Evolutionary conservation across 1,284 basidiomycete species (phyloP).

Genomic region (Bjerkandera adusta): DNA sequence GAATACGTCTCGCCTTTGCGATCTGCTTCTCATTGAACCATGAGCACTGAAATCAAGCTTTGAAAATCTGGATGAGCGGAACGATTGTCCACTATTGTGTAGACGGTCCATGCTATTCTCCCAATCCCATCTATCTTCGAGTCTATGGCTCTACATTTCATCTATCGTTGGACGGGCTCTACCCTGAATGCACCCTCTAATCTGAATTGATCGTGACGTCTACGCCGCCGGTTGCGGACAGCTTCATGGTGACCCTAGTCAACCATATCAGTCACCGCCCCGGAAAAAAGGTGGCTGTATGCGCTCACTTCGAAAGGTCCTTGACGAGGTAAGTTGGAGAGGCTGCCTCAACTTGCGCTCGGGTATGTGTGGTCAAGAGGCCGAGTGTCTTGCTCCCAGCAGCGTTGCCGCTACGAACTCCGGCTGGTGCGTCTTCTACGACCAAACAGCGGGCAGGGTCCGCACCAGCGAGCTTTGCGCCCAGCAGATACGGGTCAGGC

Average conservation of each 20-base stretch:
- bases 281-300: background rate
- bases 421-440: slow-evolving; percentile 85
- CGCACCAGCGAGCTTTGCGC: slow-evolving; percentile 61
- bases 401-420: slow-evolving; percentile 69
- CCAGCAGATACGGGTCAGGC: slow-evolving; percentile 84
- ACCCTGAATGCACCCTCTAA: background rate
- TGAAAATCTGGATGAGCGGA: background rate
- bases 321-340: slow-evolving; percentile 61
- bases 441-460: slow-evolving; percentile 72
- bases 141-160: too few species aligned
- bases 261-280: too few species aligned
- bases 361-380: slow-evolving; percentile 75
- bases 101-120: too few species aligned
- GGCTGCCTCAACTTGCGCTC: slow-evolving; percentile 57
- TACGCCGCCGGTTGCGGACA: slow-evolving; percentile 39
- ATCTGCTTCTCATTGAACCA: background rate
- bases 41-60: background rate
- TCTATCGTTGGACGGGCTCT: too few species aligned
- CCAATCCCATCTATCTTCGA: too few species aligned
- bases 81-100: too few species aligned
- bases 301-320: slow-evolving; percentile 54
- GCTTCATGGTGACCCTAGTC: slow-evolving; percentile 46
- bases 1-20: background rate
- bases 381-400: slow-evolving; percentile 81
- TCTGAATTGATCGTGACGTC: slow-evolving; percentile 40